phyloP scores from a whole-genome alignment of 1,284 basidiomycete species.

The Thelephora terrestris region DNA sequence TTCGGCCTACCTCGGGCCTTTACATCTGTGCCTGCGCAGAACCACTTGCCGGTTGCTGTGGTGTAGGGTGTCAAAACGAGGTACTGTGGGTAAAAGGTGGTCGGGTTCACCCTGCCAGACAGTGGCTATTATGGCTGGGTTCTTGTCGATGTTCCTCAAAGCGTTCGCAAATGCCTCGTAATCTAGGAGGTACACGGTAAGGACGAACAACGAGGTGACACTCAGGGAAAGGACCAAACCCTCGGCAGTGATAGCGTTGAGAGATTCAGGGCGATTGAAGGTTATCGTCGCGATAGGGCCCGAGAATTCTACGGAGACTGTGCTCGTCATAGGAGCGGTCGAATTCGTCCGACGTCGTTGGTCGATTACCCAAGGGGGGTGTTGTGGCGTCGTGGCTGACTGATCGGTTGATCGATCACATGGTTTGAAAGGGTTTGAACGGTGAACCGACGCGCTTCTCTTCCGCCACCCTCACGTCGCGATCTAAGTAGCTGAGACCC shows the following conservation, averaged over 20 bases:
- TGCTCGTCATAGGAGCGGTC: conserved; percentile 22
- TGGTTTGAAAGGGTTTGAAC: neutral
- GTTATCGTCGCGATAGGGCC: conserved; percentile 60
- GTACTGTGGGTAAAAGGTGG: neutral
- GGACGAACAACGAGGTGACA: neutral
- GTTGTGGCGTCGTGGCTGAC: neutral
- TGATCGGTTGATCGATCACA: neutral
- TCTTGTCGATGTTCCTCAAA: conserved; percentile 45
- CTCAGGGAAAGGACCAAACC: conserved; percentile 25
- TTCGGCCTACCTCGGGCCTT: conserved; percentile 16
- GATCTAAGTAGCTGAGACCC: too few relatives aligned
- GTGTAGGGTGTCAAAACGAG: neutral
- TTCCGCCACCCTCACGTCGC: neutral
- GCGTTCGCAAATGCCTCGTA: conserved; percentile 51
- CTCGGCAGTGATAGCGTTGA: conserved; percentile 51
- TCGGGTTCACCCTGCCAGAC: conserved; percentile 49
- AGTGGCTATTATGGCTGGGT: conserved; percentile 53
- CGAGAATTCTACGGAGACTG: conserved; percentile 37
- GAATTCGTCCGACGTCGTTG: too few relatives aligned
- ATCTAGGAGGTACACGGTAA: conserved; percentile 28
- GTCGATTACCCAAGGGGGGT: too few relatives aligned
- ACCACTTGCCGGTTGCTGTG: conserved; percentile 56
- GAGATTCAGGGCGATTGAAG: conserved; percentile 44
- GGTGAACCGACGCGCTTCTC: neutral
- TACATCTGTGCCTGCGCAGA: conserved; percentile 58